Percentiles rank a stretch among this genome's conserved stretches.
Evolutionary conservation across 306 rosid species (phyloP).

Genomic region (Trichosanthes truncata): DNA sequence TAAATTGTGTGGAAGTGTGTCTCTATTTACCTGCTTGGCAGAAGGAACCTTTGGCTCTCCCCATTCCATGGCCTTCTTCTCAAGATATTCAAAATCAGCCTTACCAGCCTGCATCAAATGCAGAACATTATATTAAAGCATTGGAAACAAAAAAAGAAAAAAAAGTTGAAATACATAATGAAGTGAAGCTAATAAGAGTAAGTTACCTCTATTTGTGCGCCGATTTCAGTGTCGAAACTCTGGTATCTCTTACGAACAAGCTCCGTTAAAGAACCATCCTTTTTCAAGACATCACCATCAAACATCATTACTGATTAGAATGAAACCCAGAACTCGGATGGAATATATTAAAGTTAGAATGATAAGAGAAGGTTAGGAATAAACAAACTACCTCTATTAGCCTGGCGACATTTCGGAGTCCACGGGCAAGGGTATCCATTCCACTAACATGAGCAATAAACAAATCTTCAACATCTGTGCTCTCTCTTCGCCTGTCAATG

Average conservation of each 20-base stretch:
- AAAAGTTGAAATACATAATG: neutral
- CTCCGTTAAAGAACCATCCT: slow-evolving; percentile 82
- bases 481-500: slow-evolving; percentile 81
- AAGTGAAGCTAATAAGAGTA: neutral
- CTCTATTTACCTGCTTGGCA: slow-evolving; percentile 67
- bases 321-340: neutral
- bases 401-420: slow-evolving; percentile 74
- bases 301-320: slow-evolving; percentile 8
- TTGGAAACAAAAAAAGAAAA: neutral
- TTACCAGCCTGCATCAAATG: slow-evolving; percentile 61
- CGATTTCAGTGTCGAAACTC: slow-evolving; percentile 77
- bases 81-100: slow-evolving; percentile 83
- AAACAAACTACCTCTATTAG: slow-evolving; percentile 43
- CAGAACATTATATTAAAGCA: neutral
- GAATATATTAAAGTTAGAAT: neutral
- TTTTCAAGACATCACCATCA: slow-evolving; percentile 15
- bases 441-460: slow-evolving; percentile 83
- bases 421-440: slow-evolving; percentile 92
- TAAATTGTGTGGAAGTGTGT: neutral
- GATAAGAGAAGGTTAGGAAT: neutral
- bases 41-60: slow-evolving; percentile 89
- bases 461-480: slow-evolving; percentile 92
- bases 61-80: slow-evolving; percentile 77
- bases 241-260: slow-evolving; percentile 70
- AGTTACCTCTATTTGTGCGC: slow-evolving; percentile 65